Base-by-base conservation (phyloP, 1,284 basidiomycete species). In the Quambalaria eucalypti region DNA sequence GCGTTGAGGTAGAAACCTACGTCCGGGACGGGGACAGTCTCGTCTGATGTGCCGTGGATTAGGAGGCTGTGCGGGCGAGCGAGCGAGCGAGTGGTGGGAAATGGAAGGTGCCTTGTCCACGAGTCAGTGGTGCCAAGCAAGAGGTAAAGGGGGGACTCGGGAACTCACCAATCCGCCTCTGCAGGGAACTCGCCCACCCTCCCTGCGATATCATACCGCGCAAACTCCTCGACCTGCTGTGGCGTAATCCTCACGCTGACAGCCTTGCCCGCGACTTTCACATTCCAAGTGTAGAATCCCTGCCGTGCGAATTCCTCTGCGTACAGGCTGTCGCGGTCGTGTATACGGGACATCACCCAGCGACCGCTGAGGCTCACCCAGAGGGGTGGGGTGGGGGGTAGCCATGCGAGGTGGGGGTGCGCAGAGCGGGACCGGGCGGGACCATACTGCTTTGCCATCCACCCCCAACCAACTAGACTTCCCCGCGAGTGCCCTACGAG, bases 311-410 rank as follows among this genome's bases (percentile, higher is more conserved):
- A 69, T 0, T 59, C 63, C 1, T 57, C 52, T 2, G 44, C 40
- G 36, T 69, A 67, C 10, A 55, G 28, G 1, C 50, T 50, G 47
- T 63, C 59, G 2, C 65, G 56, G 23, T 69, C 66, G 50, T 59
- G 62, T 8, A 68, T 66, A 44, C 61, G 46, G 9, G 48, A 23
- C 67, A 69, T 69, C 7, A 61, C 57, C 58, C 65, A 69, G 1
- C 67, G 47, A 8, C 59, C 60, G 19, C 58, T 50, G 2, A 69
- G 25, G 0, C 46, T 56, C 1, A 65, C 62, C 25, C 90, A 79
- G 89, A 88, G 74, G 66, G 85, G 77, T 21, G 25, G 25, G 4
- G 21, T 26, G 16, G 16, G 16, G 16, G 5, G 16, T 21, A n/a
- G 16, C 21, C 36, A 14, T 4, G 16, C 31, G n/a, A 9, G 9